phyloP scores from a whole-genome alignment of 345 rosid species.

The Lenwebbia sp. region DNA sequence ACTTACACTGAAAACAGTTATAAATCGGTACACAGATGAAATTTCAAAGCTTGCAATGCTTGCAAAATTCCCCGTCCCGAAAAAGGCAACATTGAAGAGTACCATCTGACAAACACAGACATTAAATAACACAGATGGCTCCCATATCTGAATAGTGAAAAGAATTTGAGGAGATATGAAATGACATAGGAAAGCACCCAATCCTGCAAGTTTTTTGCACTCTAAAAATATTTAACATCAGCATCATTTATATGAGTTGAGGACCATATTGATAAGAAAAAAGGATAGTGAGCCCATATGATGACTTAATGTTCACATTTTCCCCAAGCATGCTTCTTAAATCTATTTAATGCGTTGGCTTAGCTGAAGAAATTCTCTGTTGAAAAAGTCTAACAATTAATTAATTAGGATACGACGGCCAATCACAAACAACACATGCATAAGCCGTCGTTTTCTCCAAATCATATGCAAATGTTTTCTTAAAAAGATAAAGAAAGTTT shows the following conservation, averaged over 20 bases:
- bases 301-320: background rate
- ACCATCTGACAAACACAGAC: slow-evolving; percentile 51
- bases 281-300: background rate
- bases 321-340: background rate
- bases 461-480: background rate
- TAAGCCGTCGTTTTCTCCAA: background rate
- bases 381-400: background rate
- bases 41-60: slow-evolving; percentile 99
- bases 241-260: background rate
- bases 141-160: background rate
- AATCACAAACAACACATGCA: background rate
- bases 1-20: slow-evolving; percentile 95
- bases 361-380: background rate
- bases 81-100: slow-evolving; percentile 88
- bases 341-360: background rate
- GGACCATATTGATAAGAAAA: background rate
- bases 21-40: slow-evolving; percentile 88
- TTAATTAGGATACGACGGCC: background rate
- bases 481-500: background rate
- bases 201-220: background rate
- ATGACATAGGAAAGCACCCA: background rate
- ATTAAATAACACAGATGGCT: background rate
- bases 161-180: background rate
- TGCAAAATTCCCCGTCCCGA: slow-evolving; percentile 95
- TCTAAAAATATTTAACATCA: background rate